Evolutionary conservation across 1,284 basidiomycete genomes (phyloP).

Genomic region (Ceratobasidium sp.): DNA sequence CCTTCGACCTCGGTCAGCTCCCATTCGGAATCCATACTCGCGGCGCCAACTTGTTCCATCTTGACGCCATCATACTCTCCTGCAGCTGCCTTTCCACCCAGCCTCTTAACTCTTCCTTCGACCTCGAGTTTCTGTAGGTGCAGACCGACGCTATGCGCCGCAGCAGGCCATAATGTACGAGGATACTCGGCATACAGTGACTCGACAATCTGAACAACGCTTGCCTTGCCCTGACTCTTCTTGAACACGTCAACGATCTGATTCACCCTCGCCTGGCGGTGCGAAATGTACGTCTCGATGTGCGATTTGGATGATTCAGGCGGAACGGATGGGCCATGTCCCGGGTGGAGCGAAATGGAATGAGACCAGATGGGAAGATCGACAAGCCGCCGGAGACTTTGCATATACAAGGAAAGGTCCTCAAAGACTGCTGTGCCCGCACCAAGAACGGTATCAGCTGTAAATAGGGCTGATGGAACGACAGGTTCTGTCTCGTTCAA

Average conservation of each 20-base stretch:
- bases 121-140: conserved; percentile 76
- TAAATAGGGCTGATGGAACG: conserved; percentile 74
- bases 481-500: background rate
- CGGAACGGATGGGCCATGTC: conserved; percentile 79
- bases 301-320: conserved; percentile 59
- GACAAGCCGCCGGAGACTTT: conserved; percentile 68
- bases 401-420: conserved; percentile 76
- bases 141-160: conserved; percentile 69
- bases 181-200: conserved; percentile 74
- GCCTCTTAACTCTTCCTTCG: conserved; percentile 62
- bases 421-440: conserved; percentile 91
- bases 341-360: conserved; percentile 69
- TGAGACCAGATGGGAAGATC: conserved; percentile 49
- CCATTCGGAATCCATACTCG: conserved; percentile 31
- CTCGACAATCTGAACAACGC: conserved; percentile 64
- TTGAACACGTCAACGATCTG: conserved; percentile 72
- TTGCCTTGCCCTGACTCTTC: conserved; percentile 58
- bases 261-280: conserved; percentile 80
- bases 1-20: background rate
- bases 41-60: conserved; percentile 17
- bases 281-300: conserved; percentile 76
- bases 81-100: background rate
- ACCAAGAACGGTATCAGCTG: conserved; percentile 89
- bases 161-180: conserved; percentile 72
- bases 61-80: conserved; percentile 1